Evolutionary conservation across 352 stramenopile genomes (phyloP).

Genomic region (Globisporangium splendens): DNA sequence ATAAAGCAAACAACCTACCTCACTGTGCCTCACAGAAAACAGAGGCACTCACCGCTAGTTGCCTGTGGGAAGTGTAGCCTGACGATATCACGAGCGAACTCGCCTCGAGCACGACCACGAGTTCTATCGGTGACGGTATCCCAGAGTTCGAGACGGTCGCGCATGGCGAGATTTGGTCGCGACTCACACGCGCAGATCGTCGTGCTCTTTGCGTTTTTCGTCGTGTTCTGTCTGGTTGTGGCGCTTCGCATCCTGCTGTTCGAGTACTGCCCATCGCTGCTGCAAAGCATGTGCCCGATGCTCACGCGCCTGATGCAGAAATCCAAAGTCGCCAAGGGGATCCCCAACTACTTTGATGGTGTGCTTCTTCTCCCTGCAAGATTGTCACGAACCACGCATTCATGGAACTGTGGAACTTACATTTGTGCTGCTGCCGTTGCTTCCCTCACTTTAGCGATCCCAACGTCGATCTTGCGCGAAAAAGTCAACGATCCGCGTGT

Average conservation of each 20-base stretch:
- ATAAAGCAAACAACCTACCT: conserved; percentile 3
- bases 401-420: no score
- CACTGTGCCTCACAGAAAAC: background rate
- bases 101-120: background rate
- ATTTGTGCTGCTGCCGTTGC: background rate
- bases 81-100: conserved; percentile 18
- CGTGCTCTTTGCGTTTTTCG: conserved; percentile 71
- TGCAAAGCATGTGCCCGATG: conserved; percentile 54
- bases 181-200: conserved; percentile 73
- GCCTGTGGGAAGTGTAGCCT: conserved; percentile 7
- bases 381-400: background rate
- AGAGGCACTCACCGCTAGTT: background rate
- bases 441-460: conserved; percentile 34
- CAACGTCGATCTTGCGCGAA: conserved; percentile 50
- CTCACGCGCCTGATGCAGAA: conserved; percentile 55
- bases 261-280: conserved; percentile 53
- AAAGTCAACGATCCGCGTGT: conserved; percentile 34
- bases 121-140: conserved; percentile 43
- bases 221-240: conserved; percentile 43
- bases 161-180: conserved; percentile 47
- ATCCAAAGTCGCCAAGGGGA: conserved; percentile 44
- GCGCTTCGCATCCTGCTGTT: conserved; percentile 62
- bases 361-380: no score
- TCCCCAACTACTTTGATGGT: conserved; percentile 87
- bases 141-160: conserved; percentile 37